Conservation (phyloP, 2,329 filamentous ascomycete genomes). For the Sordariomycetes sp. region DNA sequence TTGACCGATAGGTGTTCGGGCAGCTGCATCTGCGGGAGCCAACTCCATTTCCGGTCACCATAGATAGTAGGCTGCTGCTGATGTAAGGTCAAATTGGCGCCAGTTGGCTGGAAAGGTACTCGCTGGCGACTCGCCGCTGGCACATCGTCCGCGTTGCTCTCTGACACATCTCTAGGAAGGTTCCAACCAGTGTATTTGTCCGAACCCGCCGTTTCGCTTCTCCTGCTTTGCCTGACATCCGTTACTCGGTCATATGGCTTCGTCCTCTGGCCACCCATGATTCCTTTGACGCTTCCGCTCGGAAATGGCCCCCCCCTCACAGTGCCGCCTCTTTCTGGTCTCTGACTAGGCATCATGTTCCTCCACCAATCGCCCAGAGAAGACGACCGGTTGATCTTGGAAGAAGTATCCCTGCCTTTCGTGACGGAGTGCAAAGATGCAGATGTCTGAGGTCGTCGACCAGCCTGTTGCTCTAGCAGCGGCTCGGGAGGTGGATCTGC, state of each 20-base stretch:
- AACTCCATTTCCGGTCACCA: slow-evolving; percentile 2
- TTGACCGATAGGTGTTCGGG: neutral
- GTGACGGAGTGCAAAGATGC: neutral
- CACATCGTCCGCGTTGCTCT: too few relatives aligned
- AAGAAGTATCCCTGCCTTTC: neutral
- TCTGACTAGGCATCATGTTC: slow-evolving; percentile 37
- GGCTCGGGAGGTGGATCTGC: slow-evolving; percentile 3
- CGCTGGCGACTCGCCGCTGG: too few relatives aligned
- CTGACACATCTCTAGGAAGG: slow-evolving; percentile 11
- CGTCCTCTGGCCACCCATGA: neutral
- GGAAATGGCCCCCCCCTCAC: slow-evolving; percentile 21
- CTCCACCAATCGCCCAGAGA: slow-evolving; percentile 31
- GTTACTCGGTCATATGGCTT: slow-evolving; percentile 5
- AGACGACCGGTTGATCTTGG: neutral
- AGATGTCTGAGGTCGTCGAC: neutral
- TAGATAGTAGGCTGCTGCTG: neutral
- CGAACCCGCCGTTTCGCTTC: slow-evolving; percentile 14
- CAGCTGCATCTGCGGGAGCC: neutral
- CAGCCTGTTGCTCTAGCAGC: neutral
- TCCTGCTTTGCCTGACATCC: slow-evolving; percentile 9
- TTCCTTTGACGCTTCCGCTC: slow-evolving; percentile 8
- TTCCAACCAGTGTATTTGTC: slow-evolving; percentile 25
- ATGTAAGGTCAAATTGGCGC: too few relatives aligned
- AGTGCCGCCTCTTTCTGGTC: slow-evolving; percentile 41
- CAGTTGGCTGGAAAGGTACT: too few relatives aligned